A percentile compares a stretch with the other conserved stretches of the same genome.
These are phyloP conservation scores for Posidonia oceanica DNA, from an alignment of 116 monocot genomes.

Conservation along the genomic window DNA sequence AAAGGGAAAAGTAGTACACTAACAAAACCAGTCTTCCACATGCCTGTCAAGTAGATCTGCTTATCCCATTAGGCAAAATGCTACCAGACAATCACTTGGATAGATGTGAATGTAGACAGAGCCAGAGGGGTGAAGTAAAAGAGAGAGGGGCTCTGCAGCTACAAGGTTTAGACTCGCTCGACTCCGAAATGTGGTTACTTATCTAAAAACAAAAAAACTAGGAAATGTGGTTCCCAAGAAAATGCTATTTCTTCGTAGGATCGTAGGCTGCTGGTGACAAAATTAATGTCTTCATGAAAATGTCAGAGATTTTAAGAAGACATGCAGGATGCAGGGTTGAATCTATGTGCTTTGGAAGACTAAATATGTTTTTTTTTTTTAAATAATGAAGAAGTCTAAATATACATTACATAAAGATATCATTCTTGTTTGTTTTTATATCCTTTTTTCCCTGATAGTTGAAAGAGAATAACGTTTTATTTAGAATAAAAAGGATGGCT, in stretches of 20 bases:
- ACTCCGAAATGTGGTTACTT: too few relatives aligned
- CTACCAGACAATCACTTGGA: not conserved
- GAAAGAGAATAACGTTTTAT: too few relatives aligned
- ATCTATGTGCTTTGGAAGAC: too few relatives aligned
- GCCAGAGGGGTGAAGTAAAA: not conserved
- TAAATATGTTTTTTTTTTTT: too few relatives aligned
- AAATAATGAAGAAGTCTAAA: too few relatives aligned
- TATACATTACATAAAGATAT: too few relatives aligned
- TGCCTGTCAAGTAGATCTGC: conserved; percentile 9
- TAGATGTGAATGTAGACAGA: not conserved
- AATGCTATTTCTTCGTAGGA: not conserved
- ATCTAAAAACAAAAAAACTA: not conserved
- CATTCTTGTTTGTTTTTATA: too few relatives aligned
- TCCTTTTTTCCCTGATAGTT: too few relatives aligned
- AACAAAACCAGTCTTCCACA: conserved; percentile 1
- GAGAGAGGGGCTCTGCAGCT: not conserved
- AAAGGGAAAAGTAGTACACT: not conserved
- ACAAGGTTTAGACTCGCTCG: too few relatives aligned
- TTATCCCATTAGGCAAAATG: not conserved
- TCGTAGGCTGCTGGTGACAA: not conserved
- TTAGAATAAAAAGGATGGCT: too few relatives aligned
- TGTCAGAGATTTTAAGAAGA: not conserved
- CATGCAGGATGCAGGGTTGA: too few relatives aligned
- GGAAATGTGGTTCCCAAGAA: not conserved
- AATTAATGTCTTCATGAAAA: not conserved